These are phyloP conservation scores for Purpureocillium lavendulum DNA, from an alignment of 2,329 filamentous ascomycete genomes.

Conservation along the genomic window DNA sequence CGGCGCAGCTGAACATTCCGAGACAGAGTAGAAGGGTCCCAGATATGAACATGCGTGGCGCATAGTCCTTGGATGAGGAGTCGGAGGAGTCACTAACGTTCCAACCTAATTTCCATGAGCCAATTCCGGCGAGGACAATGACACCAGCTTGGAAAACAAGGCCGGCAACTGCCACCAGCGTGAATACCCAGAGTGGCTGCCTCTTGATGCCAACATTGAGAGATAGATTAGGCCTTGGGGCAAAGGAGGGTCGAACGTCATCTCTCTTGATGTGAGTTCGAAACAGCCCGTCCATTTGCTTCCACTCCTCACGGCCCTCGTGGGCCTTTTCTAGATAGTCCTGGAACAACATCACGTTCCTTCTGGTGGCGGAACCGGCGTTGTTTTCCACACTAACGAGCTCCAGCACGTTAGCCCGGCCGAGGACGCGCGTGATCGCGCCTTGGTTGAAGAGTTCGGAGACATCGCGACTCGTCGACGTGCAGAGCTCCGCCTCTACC, in stretches of 20 bases:
- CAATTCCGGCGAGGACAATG: conserved; percentile 10
- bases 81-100: conserved; percentile 1
- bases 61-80: conserved; percentile 5
- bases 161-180: conserved; percentile 5
- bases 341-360: background rate
- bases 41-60: conserved; percentile 11
- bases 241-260: background rate
- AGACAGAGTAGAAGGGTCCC: conserved; percentile 10
- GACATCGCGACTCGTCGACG: conserved; percentile 28
- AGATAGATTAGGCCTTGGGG: conserved; percentile 8
- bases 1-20: conserved; percentile 14
- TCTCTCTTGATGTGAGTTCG: too few species aligned
- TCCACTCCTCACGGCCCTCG: background rate
- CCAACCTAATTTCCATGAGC: conserved; percentile 8
- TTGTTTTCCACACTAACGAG: conserved; percentile 11
- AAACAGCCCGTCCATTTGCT: background rate
- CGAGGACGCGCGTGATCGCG: conserved; percentile 21
- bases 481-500: conserved; percentile 29
- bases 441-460: conserved; percentile 28
- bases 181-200: conserved; percentile 4
- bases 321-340: background rate
- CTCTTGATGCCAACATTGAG: conserved; percentile 9
- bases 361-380: too few species aligned
- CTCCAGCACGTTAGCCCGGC: conserved; percentile 22
- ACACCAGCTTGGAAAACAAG: conserved; percentile 9